Base-by-base conservation (phyloP, 139 green algal species). In the Tetratostichococcus sp. region DNA sequence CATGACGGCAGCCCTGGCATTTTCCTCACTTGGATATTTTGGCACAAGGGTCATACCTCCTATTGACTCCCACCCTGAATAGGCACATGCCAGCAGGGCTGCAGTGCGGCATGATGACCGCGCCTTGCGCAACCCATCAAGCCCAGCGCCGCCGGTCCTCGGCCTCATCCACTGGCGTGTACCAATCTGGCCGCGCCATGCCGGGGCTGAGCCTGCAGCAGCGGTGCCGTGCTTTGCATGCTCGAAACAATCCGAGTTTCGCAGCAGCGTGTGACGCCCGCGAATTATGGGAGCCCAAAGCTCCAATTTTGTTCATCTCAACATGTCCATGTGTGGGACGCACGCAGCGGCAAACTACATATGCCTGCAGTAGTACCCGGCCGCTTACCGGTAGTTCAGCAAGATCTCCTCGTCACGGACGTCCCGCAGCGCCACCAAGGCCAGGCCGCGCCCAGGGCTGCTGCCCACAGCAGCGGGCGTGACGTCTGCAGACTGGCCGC, bases 321-420 rank as follows among this genome's bases (percentile, higher is more conserved):
- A n/a, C n/a, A n/a, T n/a, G n/a, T n/a, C n/a, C n/a, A n/a, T n/a
- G n/a, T n/a, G n/a, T n/a, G n/a, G n/a, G n/a, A n/a, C n/a, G n/a
- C n/a, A n/a, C n/a, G n/a, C n/a, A n/a, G n/a, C n/a, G n/a, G n/a
- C n/a, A n/a, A n/a, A n/a, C n/a, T n/a, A n/a, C n/a, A n/a, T n/a
- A n/a, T n/a, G n/a, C n/a, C n/a, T n/a, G n/a, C n/a, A n/a, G n/a
- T n/a, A n/a, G n/a, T n/a, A n/a, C n/a, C n/a, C n/a, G n/a, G n/a
- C 14, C 22, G 19, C 50, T n/a, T n/a, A 77, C 23, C 90, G 68
- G 75, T 94, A 94, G 77, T 94, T 90, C n/a, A 93, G 66, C 71
- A 94, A 75, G n/a, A 94, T 35, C 75, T 94, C 90, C 66, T 90
- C 77, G 39, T 89, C 80, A 2, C 80, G 14, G n/a, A 78, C 21